These are phyloP conservation scores for Myxozyma kluyveri DNA, from an alignment of 805 yeast species.

Conservation along the genomic window DNA sequence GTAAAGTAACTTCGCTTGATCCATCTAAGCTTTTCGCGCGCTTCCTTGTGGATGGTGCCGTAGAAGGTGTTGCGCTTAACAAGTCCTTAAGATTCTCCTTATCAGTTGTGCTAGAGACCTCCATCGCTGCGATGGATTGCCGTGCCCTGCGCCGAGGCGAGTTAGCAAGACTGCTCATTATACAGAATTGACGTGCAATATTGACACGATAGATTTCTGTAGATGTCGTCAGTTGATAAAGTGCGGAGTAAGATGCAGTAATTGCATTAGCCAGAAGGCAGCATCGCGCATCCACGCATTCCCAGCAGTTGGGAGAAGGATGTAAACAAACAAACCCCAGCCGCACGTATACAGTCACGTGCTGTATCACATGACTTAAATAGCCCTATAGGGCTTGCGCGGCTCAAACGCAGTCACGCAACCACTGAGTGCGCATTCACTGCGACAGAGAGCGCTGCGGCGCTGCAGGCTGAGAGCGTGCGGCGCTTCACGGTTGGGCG, in stretches of 20 bases:
- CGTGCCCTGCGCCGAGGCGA: conserved; percentile 22
- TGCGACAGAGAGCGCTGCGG: neutral
- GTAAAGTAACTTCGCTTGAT: conserved; percentile 15
- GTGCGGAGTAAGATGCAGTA: neutral
- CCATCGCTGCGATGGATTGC: conserved; percentile 9
- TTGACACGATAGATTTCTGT: neutral
- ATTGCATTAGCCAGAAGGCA: neutral
- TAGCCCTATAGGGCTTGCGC: neutral
- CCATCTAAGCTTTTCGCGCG: conserved; percentile 28
- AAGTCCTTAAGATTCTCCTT: conserved; percentile 14
- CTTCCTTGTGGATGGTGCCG: conserved; percentile 6
- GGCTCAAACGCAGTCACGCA: conserved; percentile 4
- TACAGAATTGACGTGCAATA: too few species aligned
- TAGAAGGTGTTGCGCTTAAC: neutral
- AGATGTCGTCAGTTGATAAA: neutral
- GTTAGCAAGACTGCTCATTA: too few species aligned
- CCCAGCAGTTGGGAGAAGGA: neutral
- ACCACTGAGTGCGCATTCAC: neutral
- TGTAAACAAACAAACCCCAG: conserved; percentile 6
- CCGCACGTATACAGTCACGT: neutral
- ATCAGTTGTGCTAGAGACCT: neutral
- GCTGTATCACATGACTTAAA: conserved; percentile 3
- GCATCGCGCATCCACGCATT: too few species aligned
- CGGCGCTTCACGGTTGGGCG: neutral
- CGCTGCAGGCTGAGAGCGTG: neutral